Evolutionary conservation across 1,284 basidiomycete genomes (phyloP).

Genomic region (Hypsizygus ulmarius): DNA sequence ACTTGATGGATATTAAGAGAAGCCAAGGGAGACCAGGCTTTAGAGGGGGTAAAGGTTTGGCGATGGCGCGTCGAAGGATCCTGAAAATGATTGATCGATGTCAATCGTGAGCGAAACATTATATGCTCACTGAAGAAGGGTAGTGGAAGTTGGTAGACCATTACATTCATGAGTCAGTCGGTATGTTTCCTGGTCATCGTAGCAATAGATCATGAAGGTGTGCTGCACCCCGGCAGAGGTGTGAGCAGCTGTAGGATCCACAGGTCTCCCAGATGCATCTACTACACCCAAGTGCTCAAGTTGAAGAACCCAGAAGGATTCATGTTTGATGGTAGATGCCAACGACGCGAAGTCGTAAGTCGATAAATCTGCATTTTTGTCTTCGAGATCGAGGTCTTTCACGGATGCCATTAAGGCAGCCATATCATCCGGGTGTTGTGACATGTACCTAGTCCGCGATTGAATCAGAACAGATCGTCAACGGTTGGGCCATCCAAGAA

Average conservation of each 20-base stretch:
- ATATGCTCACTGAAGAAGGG: slow-evolving; percentile 26
- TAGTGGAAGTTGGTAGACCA: slow-evolving; percentile 28
- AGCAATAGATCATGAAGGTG: slow-evolving; percentile 29
- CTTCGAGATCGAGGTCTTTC: slow-evolving; percentile 13
- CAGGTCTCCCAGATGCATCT: slow-evolving; percentile 18
- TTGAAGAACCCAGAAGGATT: slow-evolving; percentile 34
- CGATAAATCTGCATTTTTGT: slow-evolving; percentile 21
- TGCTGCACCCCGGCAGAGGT: slow-evolving; percentile 17
- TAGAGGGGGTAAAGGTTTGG: slow-evolving; percentile 30
- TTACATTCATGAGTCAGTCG: slow-evolving; percentile 17
- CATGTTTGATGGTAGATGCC: slow-evolving; percentile 23
- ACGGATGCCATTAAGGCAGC: slow-evolving; percentile 20
- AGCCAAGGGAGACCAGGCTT: slow-evolving; percentile 30
- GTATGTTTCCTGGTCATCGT: slow-evolving; percentile 26
- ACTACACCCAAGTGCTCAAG: slow-evolving; percentile 26
- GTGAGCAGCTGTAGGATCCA: slow-evolving; percentile 19
- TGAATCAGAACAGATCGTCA: too few relatives aligned
- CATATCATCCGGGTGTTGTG: slow-evolving; percentile 25
- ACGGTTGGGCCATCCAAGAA: neutral
- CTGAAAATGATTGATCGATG: slow-evolving; percentile 15
- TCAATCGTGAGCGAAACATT: neutral
- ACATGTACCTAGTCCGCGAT: slow-evolving; percentile 22
- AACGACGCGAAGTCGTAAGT: slow-evolving; percentile 27
- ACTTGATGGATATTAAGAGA: slow-evolving; percentile 31
- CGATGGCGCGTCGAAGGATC: slow-evolving; percentile 31